Evolutionary conservation across 805 yeast genomes (phyloP).

Genomic region (Middelhovenomyces tepae): DNA sequence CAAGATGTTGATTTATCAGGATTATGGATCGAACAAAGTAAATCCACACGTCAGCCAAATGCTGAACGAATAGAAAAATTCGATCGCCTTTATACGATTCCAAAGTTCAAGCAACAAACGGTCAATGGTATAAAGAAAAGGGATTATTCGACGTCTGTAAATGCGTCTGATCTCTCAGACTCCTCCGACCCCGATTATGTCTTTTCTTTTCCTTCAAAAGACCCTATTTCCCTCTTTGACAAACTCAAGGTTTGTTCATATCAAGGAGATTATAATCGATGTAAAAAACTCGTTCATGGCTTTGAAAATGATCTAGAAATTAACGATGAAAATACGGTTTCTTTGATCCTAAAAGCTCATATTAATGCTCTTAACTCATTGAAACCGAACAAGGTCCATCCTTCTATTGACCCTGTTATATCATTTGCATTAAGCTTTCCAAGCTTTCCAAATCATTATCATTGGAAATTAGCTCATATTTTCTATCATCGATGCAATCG

Average conservation of each 20-base stretch:
- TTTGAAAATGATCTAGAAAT: slow-evolving; percentile 3
- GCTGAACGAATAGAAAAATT: slow-evolving; percentile 1
- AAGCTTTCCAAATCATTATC: slow-evolving; percentile 13
- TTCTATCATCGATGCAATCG: slow-evolving; percentile 10
- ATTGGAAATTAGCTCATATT: slow-evolving; percentile 16
- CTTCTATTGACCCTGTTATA: slow-evolving; percentile 13
- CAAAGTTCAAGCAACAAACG: background rate
- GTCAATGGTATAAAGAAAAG: no score
- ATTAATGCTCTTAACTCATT: slow-evolving; percentile 14
- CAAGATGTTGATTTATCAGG: slow-evolving; percentile 60
- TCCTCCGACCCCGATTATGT: background rate
- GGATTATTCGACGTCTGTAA: no score
- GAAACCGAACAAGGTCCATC: slow-evolving; percentile 4
- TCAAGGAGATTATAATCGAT: slow-evolving; percentile 12
- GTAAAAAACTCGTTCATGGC: slow-evolving; percentile 3
- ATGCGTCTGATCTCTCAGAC: background rate
- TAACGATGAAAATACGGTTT: background rate
- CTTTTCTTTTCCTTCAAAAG: background rate
- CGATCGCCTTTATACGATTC: background rate
- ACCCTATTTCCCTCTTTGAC: slow-evolving; percentile 4
- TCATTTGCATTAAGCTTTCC: slow-evolving; percentile 20
- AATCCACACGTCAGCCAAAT: slow-evolving; percentile 3
- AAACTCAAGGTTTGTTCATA: slow-evolving; percentile 2
- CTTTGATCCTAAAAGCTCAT: slow-evolving; percentile 15
- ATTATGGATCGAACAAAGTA: slow-evolving; percentile 38